These are phyloP conservation scores for Kodamaea kaohsiungensis DNA, from an alignment of 805 yeast species.

Conservation along the genomic window DNA sequence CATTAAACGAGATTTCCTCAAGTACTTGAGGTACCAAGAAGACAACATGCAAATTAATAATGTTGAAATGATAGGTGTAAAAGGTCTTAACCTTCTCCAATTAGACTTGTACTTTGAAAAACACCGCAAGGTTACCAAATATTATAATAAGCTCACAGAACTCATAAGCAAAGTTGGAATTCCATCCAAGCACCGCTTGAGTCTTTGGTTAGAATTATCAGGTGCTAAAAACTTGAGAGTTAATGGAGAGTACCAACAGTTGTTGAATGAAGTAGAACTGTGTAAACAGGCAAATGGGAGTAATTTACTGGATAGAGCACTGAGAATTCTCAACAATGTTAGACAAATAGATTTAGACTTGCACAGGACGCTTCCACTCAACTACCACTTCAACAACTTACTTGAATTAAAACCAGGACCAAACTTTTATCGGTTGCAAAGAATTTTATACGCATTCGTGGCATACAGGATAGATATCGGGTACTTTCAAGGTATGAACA, in stretches of 20 bases:
- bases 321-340: conserved; percentile 26
- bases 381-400: conserved; percentile 46
- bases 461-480: conserved; percentile 50
- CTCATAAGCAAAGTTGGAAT: conserved; percentile 46
- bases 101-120: conserved; percentile 13
- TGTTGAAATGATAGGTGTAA: conserved; percentile 34
- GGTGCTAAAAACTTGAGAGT: conserved; percentile 46
- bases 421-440: conserved; percentile 47
- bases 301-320: not conserved
- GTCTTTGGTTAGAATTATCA: conserved; percentile 55
- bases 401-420: conserved; percentile 50
- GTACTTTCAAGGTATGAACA: conserved; percentile 63
- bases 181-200: conserved; percentile 47
- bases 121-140: conserved; percentile 1
- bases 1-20: conserved; percentile 23
- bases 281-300: not conserved
- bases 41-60: conserved; percentile 3
- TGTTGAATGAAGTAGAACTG: conserved; percentile 19
- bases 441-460: conserved; percentile 51
- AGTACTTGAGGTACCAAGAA: conserved; percentile 12
- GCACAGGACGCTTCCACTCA: conserved; percentile 56
- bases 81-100: conserved; percentile 36
- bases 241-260: conserved; percentile 48
- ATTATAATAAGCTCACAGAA: conserved; percentile 16
- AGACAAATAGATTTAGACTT: conserved; percentile 54